Percentiles rank a stretch among this genome's conserved stretches.
Evolutionary conservation across 345 rosid species (phyloP).

Genomic region (Dipteronia sinensis): DNA sequence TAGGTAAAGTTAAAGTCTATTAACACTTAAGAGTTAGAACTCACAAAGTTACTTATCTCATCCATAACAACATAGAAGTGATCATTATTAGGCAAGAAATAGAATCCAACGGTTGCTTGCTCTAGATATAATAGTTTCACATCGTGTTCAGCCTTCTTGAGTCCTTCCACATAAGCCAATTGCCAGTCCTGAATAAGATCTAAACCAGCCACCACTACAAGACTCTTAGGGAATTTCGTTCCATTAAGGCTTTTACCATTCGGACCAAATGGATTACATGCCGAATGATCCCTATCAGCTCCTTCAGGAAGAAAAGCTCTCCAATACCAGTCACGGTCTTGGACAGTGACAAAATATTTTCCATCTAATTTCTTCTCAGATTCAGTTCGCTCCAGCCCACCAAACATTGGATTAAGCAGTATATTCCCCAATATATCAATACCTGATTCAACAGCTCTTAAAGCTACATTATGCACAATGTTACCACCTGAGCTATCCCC

Average conservation of each 20-base stretch:
- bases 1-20: conserved; percentile 30
- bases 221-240: conserved; percentile 70
- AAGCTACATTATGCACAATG: conserved; percentile 80
- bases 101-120: conserved; percentile 87
- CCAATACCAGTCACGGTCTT: conserved; percentile 94
- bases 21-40: conserved; percentile 28
- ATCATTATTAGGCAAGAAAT: conserved; percentile 73
- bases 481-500: conserved; percentile 98
- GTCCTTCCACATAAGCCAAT: conserved; percentile 68
- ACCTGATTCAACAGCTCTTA: conserved; percentile 65
- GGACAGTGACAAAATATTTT: conserved; percentile 71
- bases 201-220: conserved; percentile 87
- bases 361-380: conserved; percentile 83
- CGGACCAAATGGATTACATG: conserved; percentile 84
- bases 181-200: conserved; percentile 91
- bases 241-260: conserved; percentile 58
- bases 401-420: conserved; percentile 88
- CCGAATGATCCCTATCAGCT: conserved; percentile 85
- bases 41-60: conserved; percentile 69
- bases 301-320: conserved; percentile 82
- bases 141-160: conserved; percentile 65
- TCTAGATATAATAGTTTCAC: conserved; percentile 69
- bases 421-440: conserved; percentile 66
- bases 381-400: conserved; percentile 78
- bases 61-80: conserved; percentile 80